A percentile compares a stretch with the other conserved stretches of the same genome.
Conservation (phyloP, 805 yeast species). For the Saccharomyces cerevisiae region DNA sequence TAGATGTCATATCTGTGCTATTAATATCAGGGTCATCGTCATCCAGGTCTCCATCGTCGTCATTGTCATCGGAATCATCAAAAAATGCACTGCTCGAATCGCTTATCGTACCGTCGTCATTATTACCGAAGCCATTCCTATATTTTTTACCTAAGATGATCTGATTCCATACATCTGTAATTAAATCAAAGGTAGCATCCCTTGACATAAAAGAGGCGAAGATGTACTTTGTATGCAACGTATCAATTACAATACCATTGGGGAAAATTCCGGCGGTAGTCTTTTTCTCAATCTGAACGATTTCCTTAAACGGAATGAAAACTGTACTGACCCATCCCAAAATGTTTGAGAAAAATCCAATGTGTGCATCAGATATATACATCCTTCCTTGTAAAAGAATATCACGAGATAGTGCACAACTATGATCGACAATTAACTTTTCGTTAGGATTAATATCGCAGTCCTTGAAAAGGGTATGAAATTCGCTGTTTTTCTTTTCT, state of each 20-base stretch:
- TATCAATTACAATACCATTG: slow-evolving; percentile 56
- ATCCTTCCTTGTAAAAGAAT: slow-evolving; percentile 59
- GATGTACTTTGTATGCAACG: slow-evolving; percentile 51
- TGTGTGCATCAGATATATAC: slow-evolving; percentile 45
- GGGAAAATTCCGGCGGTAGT: slow-evolving; percentile 65
- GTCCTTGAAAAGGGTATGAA: slow-evolving; percentile 50
- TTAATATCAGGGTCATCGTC: slow-evolving; percentile 17
- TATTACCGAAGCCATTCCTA: slow-evolving; percentile 5
- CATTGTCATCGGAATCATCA: slow-evolving; percentile 24
- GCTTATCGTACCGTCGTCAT: slow-evolving; percentile 3
- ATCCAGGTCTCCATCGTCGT: slow-evolving; percentile 15
- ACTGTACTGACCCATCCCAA: slow-evolving; percentile 59
- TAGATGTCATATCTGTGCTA: slow-evolving; percentile 22
- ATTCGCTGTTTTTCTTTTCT: slow-evolving; percentile 49
- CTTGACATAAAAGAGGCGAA: slow-evolving; percentile 61
- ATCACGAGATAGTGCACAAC: slow-evolving; percentile 60
- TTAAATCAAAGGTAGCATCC: slow-evolving; percentile 43
- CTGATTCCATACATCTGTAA: slow-evolving; percentile 56
- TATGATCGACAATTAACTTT: slow-evolving; percentile 48
- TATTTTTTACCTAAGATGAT: slow-evolving; percentile 26
- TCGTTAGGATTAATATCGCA: slow-evolving; percentile 39
- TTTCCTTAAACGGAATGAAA: slow-evolving; percentile 50
- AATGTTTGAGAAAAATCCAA: slow-evolving; percentile 60
- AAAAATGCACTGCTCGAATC: slow-evolving; percentile 1
- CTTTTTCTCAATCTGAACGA: slow-evolving; percentile 55